Percentiles rank a stretch among this genome's conserved stretches.
Evolutionary conservation across 2,329 filamentous ascomycete genomes (phyloP).

Genomic region (Calonectria fujianensis): DNA sequence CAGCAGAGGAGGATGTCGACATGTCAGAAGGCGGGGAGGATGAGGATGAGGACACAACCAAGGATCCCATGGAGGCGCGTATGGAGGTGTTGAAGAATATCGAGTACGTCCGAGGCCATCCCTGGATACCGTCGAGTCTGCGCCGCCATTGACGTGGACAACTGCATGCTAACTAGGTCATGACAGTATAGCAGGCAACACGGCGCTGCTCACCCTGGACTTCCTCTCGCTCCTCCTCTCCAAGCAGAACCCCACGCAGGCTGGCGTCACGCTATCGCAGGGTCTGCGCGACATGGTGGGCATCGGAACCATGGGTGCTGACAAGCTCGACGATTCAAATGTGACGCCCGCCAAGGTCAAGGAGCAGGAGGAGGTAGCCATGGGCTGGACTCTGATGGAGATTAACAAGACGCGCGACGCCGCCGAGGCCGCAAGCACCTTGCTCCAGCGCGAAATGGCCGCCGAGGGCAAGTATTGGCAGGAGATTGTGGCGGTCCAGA

Average conservation of each 20-base stretch:
- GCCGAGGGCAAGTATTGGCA: constrained; percentile 93
- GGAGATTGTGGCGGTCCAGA: constrained; percentile 86
- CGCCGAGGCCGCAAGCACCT: constrained; percentile 81
- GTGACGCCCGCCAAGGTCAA: constrained; percentile 72
- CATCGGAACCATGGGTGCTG: constrained; percentile 83
- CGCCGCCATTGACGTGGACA: background rate
- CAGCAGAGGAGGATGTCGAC: constrained; percentile 65
- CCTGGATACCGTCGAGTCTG: background rate
- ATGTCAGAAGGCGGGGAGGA: constrained; percentile 66
- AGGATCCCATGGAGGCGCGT: constrained; percentile 69
- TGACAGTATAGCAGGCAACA: constrained; percentile 66
- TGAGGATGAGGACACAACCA: constrained; percentile 65
- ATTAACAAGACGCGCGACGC: constrained; percentile 85
- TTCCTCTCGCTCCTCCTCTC: constrained; percentile 89
- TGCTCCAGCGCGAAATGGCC: constrained; percentile 85
- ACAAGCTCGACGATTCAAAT: constrained; percentile 78
- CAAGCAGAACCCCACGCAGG: constrained; percentile 85
- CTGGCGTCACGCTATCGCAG: constrained; percentile 81
- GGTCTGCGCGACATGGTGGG: constrained; percentile 82
- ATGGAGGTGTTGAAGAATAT: constrained; percentile 76
- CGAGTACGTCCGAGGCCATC: constrained; percentile 66
- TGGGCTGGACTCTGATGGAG: constrained; percentile 86
- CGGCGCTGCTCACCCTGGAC: constrained; percentile 83
- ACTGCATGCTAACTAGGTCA: constrained; percentile 26
- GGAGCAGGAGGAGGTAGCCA: constrained; percentile 74